Evolutionary conservation across 2,329 filamentous ascomycete genomes (phyloP).

Genomic region (Clarireedia homoeocarpa): DNA sequence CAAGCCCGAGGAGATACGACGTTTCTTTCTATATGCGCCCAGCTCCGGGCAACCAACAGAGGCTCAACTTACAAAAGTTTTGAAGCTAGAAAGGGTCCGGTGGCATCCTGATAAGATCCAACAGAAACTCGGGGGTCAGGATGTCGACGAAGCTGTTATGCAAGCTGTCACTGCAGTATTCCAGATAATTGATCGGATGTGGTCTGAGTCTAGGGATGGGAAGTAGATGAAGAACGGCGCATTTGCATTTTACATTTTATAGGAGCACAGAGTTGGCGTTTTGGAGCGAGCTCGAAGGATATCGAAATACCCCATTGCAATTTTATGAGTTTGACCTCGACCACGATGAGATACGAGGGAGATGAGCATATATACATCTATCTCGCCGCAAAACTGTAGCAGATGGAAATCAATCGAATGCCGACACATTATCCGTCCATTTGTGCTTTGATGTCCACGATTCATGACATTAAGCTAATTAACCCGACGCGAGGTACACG

Average conservation of each 20-base stretch:
- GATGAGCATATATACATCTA: too few relatives aligned
- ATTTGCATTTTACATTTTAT: neutral
- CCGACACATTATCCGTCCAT: too few relatives aligned
- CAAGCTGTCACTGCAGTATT: conserved; percentile 82
- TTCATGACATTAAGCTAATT: too few relatives aligned
- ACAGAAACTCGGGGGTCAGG: conserved; percentile 67
- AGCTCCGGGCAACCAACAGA: conserved; percentile 24
- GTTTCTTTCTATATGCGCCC: conserved; percentile 52
- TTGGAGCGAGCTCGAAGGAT: conserved; percentile 1
- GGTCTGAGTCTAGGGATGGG: conserved; percentile 45
- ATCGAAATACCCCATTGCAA: too few relatives aligned
- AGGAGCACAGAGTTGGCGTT: conserved; percentile 17
- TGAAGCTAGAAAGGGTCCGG: conserved; percentile 80
- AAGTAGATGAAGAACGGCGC: neutral
- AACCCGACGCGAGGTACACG: too few relatives aligned
- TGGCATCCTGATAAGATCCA: conserved; percentile 99
- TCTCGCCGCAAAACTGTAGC: too few relatives aligned
- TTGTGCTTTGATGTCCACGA: too few relatives aligned
- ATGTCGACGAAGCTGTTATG: conserved; percentile 64
- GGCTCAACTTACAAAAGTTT: conserved; percentile 37
- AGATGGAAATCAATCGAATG: too few relatives aligned
- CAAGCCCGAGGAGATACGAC: conserved; percentile 46
- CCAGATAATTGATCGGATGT: conserved; percentile 78
- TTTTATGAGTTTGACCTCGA: too few relatives aligned
- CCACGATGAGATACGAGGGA: too few relatives aligned